Conservation (phyloP, 495 filamentous ascomycete species). For the Gamarada debralockiae region DNA sequence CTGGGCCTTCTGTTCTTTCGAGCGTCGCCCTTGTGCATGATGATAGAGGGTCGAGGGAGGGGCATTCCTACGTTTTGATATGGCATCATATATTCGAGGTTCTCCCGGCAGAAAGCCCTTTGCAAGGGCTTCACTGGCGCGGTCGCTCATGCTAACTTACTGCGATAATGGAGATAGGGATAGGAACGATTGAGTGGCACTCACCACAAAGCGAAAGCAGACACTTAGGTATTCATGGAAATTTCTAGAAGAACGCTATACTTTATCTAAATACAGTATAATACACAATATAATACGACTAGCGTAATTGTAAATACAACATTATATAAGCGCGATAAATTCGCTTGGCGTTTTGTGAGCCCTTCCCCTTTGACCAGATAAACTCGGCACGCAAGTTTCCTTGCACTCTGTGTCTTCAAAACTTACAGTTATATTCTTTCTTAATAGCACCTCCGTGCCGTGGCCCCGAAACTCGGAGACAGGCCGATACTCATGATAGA, state of each 20-base stretch:
- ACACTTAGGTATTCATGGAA: slow-evolving; percentile 9
- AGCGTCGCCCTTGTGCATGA: neutral
- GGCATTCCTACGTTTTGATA: slow-evolving; percentile 1
- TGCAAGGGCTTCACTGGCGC: slow-evolving; percentile 3
- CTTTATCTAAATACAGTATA: slow-evolving; percentile 8
- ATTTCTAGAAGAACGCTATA: slow-evolving; percentile 15
- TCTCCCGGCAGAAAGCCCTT: slow-evolving; percentile 4
- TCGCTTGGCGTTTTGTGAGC: no score
- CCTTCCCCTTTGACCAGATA: no score
- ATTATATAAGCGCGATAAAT: no score
- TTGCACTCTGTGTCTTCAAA: no score
- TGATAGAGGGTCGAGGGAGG: slow-evolving; percentile 9
- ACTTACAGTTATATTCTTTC: no score
- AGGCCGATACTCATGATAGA: no score
- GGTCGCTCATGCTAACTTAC: slow-evolving; percentile 9
- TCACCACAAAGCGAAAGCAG: slow-evolving; percentile 2
- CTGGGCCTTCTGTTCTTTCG: neutral
- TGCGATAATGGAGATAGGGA: slow-evolving; percentile 5
- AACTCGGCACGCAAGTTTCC: no score
- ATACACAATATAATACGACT: slow-evolving; percentile 11
- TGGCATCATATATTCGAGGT: slow-evolving; percentile 6
- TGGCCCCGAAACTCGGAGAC: no score
- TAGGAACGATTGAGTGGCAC: slow-evolving; percentile 3
- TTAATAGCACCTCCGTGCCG: no score
- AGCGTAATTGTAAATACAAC: no score